These are phyloP conservation scores for Amyloporia xantha DNA, from an alignment of 768 basidiomycete genomes.

Conservation along the genomic window DNA sequence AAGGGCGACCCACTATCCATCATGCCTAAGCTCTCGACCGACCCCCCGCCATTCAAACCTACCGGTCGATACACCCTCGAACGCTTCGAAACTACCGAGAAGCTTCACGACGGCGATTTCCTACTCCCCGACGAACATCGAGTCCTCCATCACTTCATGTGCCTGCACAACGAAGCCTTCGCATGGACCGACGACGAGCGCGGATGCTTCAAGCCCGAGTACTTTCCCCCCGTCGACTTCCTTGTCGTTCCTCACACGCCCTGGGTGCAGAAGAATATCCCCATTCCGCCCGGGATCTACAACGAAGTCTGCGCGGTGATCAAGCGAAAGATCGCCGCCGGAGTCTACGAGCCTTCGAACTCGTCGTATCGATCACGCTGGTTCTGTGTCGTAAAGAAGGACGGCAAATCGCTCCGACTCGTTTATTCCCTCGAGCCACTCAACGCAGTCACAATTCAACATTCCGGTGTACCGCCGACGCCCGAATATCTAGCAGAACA, in stretches of 20 bases:
- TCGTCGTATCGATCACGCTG: constrained; percentile 18
- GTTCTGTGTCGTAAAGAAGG: constrained; percentile 20
- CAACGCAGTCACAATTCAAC: constrained; percentile 12
- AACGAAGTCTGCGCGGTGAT: constrained; percentile 27
- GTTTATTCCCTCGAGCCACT: constrained; percentile 8
- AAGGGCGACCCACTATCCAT: constrained; percentile 9
- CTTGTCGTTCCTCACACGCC: constrained; percentile 27
- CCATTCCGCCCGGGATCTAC: constrained; percentile 18
- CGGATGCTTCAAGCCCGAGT: constrained; percentile 26
- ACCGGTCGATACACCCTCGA: constrained; percentile 13
- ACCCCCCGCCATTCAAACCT: constrained; percentile 7
- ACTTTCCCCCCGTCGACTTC: constrained; percentile 25
- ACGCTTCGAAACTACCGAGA: constrained; percentile 6
- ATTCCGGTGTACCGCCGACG: constrained; percentile 9
- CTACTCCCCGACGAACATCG: constrained; percentile 27
- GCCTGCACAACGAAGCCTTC: constrained; percentile 20
- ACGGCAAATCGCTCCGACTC: constrained; percentile 2
- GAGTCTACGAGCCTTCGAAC: constrained; percentile 21
- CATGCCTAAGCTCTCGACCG: constrained; percentile 7
- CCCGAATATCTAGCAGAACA: constrained; percentile 5
- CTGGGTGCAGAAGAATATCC: constrained; percentile 23
- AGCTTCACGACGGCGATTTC: constrained; percentile 17
- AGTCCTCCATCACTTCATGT: constrained; percentile 29
- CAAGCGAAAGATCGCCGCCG: constrained; percentile 28
- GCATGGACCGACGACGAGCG: constrained; percentile 34